Evolutionary conservation across 352 stramenopile genomes (phyloP).

Genomic region (Phytophthora lateralis): DNA sequence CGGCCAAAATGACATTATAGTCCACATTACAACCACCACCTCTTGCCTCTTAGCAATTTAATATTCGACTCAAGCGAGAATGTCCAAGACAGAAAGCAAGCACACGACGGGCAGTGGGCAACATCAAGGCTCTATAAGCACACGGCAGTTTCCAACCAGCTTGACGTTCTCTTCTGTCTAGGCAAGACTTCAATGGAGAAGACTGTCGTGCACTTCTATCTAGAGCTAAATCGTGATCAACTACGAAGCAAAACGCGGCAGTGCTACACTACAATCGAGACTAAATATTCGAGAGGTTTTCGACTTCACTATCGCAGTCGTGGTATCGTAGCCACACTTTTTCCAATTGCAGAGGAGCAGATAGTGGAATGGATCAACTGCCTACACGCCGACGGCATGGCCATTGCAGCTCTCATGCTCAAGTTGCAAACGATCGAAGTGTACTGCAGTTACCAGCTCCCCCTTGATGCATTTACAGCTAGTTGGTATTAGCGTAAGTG

Average conservation of each 20-base stretch:
- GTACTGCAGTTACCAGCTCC: not conserved
- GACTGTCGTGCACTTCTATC: not conserved
- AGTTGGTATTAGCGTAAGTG: slow-evolving; percentile 2
- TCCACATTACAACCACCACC: too few relatives aligned
- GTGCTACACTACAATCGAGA: not conserved
- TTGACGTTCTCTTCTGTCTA: not conserved
- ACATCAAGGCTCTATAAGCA: not conserved
- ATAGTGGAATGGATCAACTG: slow-evolving; percentile 8
- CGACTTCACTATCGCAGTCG: not conserved
- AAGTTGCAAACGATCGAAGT: not conserved
- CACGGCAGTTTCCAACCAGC: slow-evolving; percentile 11
- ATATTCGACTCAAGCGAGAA: too few relatives aligned
- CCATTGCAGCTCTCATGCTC: slow-evolving; percentile 1
- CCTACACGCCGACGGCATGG: not conserved
- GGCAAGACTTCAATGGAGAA: slow-evolving; percentile 1
- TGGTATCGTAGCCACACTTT: not conserved
- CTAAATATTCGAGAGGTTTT: not conserved
- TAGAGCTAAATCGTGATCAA: not conserved
- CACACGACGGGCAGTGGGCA: not conserved
- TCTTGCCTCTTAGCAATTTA: too few relatives aligned
- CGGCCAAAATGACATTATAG: too few relatives aligned
- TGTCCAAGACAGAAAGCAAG: too few relatives aligned
- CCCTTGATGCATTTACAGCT: not conserved
- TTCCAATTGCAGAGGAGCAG: not conserved
- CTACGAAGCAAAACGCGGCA: slow-evolving; percentile 1